Percentiles rank a stretch among this genome's conserved stretches.
Conservation (phyloP, 2,329 filamentous ascomycete species). For the Setomelanomma holmii region DNA sequence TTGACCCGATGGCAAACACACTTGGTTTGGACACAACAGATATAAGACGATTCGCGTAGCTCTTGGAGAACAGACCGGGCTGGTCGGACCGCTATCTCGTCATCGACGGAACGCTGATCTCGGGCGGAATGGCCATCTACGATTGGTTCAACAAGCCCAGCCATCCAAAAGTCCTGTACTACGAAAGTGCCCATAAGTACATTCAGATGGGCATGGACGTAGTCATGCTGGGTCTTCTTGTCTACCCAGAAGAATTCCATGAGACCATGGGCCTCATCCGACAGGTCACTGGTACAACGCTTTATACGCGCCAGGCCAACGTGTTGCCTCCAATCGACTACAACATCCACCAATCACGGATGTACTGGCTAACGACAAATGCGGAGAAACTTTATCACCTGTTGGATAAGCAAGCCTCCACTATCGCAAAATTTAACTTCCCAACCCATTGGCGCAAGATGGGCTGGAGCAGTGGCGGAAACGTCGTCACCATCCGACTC, state of each 20-base stretch:
- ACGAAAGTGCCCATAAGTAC: conserved; percentile 10
- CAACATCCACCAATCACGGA: conserved; percentile 3
- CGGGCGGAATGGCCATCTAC: conserved; percentile 7
- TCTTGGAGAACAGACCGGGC: not conserved
- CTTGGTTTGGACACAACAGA: conserved; percentile 3
- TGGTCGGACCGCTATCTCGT: conserved; percentile 3
- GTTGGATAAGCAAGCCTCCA: not conserved
- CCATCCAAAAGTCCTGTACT: conserved; percentile 5
- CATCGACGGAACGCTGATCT: conserved; percentile 9
- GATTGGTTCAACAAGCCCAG: conserved; percentile 8
- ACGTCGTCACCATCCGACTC: conserved; percentile 4
- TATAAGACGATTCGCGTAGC: conserved; percentile 3
- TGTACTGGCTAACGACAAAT: conserved; percentile 4
- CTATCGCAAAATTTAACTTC: conserved; percentile 1
- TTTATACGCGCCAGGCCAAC: conserved; percentile 2
- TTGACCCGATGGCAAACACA: conserved; percentile 10
- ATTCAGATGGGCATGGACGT: conserved; percentile 8
- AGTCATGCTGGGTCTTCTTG: conserved; percentile 1
- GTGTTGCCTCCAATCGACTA: conserved; percentile 5
- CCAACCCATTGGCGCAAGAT: conserved; percentile 5
- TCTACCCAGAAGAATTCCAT: conserved; percentile 2
- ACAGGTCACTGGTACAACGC: conserved; percentile 2
- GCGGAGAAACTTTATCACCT: conserved; percentile 3
- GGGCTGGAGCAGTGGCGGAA: conserved; percentile 9
- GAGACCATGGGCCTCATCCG: conserved; percentile 2